Evolutionary conservation across 2,329 filamentous ascomycete species (phyloP), one percentile per base, ranked within the genome.

Genomic region (Penicillium psychrosexuale): DNA sequence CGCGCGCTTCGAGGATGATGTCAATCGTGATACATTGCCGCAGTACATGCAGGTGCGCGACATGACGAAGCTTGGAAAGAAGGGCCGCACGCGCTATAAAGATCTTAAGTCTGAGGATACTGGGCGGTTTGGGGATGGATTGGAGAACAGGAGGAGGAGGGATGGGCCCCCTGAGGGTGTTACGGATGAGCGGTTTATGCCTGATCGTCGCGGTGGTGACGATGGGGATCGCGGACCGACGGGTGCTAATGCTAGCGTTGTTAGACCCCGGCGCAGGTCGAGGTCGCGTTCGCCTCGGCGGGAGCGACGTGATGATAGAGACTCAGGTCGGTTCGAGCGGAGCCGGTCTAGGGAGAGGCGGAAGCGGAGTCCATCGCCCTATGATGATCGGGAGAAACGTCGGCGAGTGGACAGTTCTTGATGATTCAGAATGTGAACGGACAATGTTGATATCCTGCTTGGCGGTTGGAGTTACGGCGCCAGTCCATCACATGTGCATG

Each of bases 11-110:
- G 85, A 83, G 47, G 93, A 97, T 70, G 91, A 97, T 58, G 84
- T 93, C 56, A 90, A 96, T 67, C 86, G 90, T 43, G 89, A 94
- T 65, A 78, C 91, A 1, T 75, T 99, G 65, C 94, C 94, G 3
- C 87, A 96, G 76, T 95, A 92, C 62, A 85, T 99, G 79, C 91
- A 96, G 76, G 85, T 95, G 66, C 81, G 94, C 53, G 94, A 97
- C 74, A 91, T 94, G 88, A 93, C 92, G 13, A 93, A 92, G 77
- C 75, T 99, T 27, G 94, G 94, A 22, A 90, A 89, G 77, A 96
- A 96, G 78, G 93, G 94, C 19, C 85, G 90, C 28, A 92, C 91
- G 7, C 90, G 89, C 72, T 97, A 97, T 75, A 89, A 83, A 65
- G 94, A 99, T 73, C 81, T 99, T 67, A 87, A 86, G 70, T 84